Evolutionary conservation across 352 stramenopile genomes (phyloP), one percentile per base, ranked within the genome.

Genomic region (Globisporangium orthogonon): DNA sequence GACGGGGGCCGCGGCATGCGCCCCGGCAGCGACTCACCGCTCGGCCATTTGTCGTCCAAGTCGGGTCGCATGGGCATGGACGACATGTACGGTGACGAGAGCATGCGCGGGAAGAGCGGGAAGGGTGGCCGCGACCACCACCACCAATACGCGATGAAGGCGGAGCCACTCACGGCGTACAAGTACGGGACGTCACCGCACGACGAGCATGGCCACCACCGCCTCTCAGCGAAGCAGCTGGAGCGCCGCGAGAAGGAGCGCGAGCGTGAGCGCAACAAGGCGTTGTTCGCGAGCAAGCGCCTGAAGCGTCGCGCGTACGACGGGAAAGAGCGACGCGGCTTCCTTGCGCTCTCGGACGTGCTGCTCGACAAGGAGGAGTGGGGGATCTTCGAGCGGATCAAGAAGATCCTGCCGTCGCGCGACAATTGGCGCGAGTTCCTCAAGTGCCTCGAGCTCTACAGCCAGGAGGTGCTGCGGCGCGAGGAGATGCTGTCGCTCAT

Each of bases 391-490:
- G 89, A 98, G 60, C 90, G 91, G 44, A 96, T 98, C 59, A 98
- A 98, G 70, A 83, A 86, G 53, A 91, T 97, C 56, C 67, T 98
- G 33, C 81, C 87, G 31, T 94, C 90, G 39, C 84, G 94, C 17
- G 89, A 99, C 50, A 94, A 88, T 49, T 98, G 97, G 84, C 83
- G 85, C 23, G 96, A 99, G 74, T 99, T 99, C 65, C 74, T 99
- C 14, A 99, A 99, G 72, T 98, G 92, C 53, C 72, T 99, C 13
- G 96, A 99, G 67, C 72, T 99, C 28, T 99, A 98, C 72, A 95
- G 91, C 35, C 93, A 99, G 60, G 96, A 99, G 69, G 93, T 99
- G 48, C 65, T 99, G 14, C 80, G 83, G n/a, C 77, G 85, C 18
- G 75, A 92, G 40, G 86, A 95, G 62, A 93, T 95, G 83, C 55